Evolutionary conservation across 139 green algal species (phyloP).

Genomic region (Zygnema circumcarinatum): DNA sequence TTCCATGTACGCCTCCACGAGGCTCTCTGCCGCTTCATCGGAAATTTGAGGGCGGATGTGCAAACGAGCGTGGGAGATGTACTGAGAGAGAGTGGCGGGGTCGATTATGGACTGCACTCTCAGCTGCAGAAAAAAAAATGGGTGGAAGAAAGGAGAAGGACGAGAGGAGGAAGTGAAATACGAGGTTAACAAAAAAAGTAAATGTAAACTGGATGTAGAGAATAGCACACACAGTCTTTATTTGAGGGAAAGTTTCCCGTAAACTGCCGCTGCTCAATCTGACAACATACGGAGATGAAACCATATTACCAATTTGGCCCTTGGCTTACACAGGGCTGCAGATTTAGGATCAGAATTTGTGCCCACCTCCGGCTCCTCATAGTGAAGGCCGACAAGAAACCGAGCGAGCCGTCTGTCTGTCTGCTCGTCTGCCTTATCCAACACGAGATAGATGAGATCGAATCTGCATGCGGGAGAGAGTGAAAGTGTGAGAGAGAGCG

Average conservation of each 20-base stretch:
- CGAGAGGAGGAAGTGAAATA: slow-evolving; percentile 8
- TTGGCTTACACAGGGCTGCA: no score
- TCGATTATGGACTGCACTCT: slow-evolving; percentile 63
- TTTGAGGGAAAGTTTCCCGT: no score
- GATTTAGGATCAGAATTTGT: no score
- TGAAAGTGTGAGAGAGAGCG: no score
- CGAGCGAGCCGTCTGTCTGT: slow-evolving; percentile 84
- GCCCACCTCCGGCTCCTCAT: slow-evolving; percentile 60
- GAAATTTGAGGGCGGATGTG: slow-evolving; percentile 74
- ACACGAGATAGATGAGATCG: slow-evolving; percentile 94
- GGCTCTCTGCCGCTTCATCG: slow-evolving; percentile 76
- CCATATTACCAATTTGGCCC: no score
- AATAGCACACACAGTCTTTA: no score
- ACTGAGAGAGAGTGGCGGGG: slow-evolving; percentile 82
- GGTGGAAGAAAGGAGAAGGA: slow-evolving; percentile 14
- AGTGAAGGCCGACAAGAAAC: slow-evolving; percentile 91
- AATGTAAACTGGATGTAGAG: neutral
- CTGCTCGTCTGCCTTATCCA: slow-evolving; percentile 88
- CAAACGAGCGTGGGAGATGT: slow-evolving; percentile 85
- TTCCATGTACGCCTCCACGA: slow-evolving; percentile 83
- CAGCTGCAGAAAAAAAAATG: slow-evolving; percentile 31
- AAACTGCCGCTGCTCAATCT: no score
- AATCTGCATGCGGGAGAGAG: slow-evolving; percentile 52
- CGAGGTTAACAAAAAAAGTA: neutral
- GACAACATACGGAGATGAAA: no score